Evolutionary conservation across 1,284 basidiomycete genomes (phyloP), one percentile per base, ranked within the genome.

Genomic region (Papiliotrema terrestris): DNA sequence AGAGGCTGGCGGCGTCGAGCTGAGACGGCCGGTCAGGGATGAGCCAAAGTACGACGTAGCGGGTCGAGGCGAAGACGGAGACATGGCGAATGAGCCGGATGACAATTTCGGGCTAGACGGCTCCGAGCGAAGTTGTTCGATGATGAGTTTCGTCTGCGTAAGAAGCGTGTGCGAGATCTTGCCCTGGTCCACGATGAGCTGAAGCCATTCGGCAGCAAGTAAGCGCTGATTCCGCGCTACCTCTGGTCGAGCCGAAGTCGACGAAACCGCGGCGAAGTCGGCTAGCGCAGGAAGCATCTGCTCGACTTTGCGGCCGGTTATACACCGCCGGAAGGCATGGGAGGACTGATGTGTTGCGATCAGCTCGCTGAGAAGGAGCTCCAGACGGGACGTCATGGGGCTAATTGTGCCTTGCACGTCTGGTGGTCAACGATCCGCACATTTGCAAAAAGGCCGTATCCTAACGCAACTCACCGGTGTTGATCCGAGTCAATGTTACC

Each of bases 251-350:
- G 38, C 44, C n/a, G 60, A 60, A 5, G 65, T 59, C 2, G 59
- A 57, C 0, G 69, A 69, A 13, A 75, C 54, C 36, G 71, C 65
- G 0, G 71, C 69, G 58, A 73, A 77, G 46, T 77, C 75, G 2
- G 71, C 70, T 11, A 77, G 41, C 29, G 55, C 56, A 1, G 75
- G 75, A 8, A 75, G 58, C 51, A 75, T 60, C 15, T 51, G 55
- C 50, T 77, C 75, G n/a, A 76, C 60, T 17, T 67, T 67, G 11
- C 68, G 64, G 3, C 54, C 58, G 1, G 66, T 71, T 15, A 76
- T 46, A 17, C 52, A 58, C 15, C 68, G 62, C 4, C 72, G 56
- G 59, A 73, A 69, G 1, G 66, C 54, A 13, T 62, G 52, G 0
- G 68, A 71, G 26, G 60, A 50, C 17, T 66, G 64, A 48, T 68